Percentiles rank a stretch among this genome's conserved stretches.
phyloP scores from a whole-genome alignment of 1,139 yeast species.

The Sugiyamaella neomexicana region DNA sequence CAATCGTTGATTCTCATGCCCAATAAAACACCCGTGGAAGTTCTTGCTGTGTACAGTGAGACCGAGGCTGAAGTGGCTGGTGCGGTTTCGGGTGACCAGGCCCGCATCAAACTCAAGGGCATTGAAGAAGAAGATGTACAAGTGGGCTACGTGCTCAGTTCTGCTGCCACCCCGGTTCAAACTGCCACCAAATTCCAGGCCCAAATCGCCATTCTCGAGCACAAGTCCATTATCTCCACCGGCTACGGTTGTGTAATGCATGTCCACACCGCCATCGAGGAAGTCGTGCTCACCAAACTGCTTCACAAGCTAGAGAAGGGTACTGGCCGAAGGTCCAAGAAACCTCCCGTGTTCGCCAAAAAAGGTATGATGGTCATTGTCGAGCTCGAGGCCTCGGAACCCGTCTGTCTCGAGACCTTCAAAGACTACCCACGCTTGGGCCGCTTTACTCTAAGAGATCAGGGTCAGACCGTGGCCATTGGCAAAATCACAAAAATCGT shows the following conservation, averaged over 20 bases:
- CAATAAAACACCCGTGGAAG: constrained; percentile 78
- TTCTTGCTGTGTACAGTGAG: constrained; percentile 84
- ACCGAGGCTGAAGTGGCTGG: constrained; percentile 91
- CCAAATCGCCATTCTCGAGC: constrained; percentile 94
- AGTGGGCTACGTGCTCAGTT: constrained; percentile 87
- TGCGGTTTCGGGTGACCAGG: constrained; percentile 97
- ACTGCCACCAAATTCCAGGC: constrained; percentile 92
- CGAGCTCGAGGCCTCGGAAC: constrained; percentile 75
- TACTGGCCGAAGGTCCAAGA: constrained; percentile 92
- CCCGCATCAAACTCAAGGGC: constrained; percentile 87
- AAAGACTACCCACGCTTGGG: constrained; percentile 94
- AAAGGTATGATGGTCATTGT: constrained; percentile 99
- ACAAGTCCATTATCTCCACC: constrained; percentile 87
- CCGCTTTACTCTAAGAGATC: constrained; percentile 97
- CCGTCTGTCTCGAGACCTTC: constrained; percentile 92
- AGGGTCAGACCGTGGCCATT: constrained; percentile 96
- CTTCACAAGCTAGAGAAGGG: constrained; percentile 95
- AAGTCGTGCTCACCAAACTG: constrained; percentile 76
- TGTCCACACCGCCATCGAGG: constrained; percentile 97
- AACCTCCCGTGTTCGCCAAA: constrained; percentile 97
- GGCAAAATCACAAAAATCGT: constrained; percentile 72
- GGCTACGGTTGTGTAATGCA: constrained; percentile 99
- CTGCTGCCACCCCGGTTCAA: constrained; percentile 83
- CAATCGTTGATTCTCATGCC: constrained; percentile 85
- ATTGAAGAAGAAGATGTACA: constrained; percentile 96